These are phyloP conservation scores for Neltuma alba DNA, from an alignment of 306 rosid genomes.

Conservation along the genomic window DNA sequence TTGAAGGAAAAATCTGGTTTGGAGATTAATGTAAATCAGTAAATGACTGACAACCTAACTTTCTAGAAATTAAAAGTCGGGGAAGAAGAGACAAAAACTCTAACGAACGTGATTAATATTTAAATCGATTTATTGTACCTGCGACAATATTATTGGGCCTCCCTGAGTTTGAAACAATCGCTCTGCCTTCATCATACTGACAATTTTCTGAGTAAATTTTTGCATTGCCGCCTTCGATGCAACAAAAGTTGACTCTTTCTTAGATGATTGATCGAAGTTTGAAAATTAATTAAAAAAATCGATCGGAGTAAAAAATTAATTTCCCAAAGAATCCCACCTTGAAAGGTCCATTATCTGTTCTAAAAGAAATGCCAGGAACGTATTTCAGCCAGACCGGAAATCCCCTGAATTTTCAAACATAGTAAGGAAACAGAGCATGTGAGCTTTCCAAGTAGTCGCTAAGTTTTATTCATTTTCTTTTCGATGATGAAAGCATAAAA, in stretches of 20 bases:
- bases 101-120: neutral
- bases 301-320: neutral
- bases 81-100: neutral
- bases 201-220: conserved; percentile 81
- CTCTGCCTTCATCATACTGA: conserved; percentile 81
- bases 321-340: conserved; percentile 55
- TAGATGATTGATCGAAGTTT: conserved; percentile 1
- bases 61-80: neutral
- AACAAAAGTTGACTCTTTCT: conserved; percentile 19
- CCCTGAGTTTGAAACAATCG: conserved; percentile 79
- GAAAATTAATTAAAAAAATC: neutral
- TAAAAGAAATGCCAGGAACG: conserved; percentile 83
- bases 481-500: neutral
- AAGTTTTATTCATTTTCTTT: conserved; percentile 11
- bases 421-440: conserved; percentile 50
- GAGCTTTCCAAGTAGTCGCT: conserved; percentile 18
- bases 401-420: conserved; percentile 63
- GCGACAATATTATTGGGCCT: conserved; percentile 94
- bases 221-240: conserved; percentile 79
- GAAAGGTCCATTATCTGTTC: conserved; percentile 97
- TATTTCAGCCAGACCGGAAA: conserved; percentile 98
- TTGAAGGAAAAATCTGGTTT: neutral
- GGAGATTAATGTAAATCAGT: neutral
- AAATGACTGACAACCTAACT: neutral
- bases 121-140: conserved; percentile 49